A percentile compares a stretch with the other conserved stretches of the same genome.
Evolutionary conservation across 140 eudicot genomes (phyloP).

Genomic region (Flaveria floridana): DNA sequence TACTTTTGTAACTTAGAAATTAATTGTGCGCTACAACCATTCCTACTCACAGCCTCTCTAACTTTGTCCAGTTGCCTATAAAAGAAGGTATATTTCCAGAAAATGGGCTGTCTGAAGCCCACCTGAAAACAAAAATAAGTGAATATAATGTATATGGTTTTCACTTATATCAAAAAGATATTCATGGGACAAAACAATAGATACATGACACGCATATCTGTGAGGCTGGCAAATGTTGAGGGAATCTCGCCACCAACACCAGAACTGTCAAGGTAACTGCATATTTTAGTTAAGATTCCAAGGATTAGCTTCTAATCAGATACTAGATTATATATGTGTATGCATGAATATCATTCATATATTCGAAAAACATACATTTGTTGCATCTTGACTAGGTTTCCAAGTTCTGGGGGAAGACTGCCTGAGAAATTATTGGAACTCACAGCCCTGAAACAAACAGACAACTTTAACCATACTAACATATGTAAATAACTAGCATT

Average conservation of each 20-base stretch:
- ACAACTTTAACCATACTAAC: constrained; percentile 17
- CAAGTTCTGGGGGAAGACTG: constrained; percentile 69
- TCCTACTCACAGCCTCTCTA: constrained; percentile 48
- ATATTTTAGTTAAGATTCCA: not conserved
- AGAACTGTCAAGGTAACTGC: constrained; percentile 73
- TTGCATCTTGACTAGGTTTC: constrained; percentile 44
- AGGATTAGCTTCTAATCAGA: constrained; percentile 7
- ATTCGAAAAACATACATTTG: constrained; percentile 44
- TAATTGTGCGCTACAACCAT: not conserved
- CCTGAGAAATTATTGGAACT: constrained; percentile 74
- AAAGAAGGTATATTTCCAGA: constrained; percentile 67
- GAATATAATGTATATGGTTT: not conserved
- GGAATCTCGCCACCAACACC: constrained; percentile 76
- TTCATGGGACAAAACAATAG: constrained; percentile 18
- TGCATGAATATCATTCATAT: constrained; percentile 11
- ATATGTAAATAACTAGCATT: constrained; percentile 6
- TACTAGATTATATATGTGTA: constrained; percentile 2
- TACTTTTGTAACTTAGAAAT: constrained; percentile 16
- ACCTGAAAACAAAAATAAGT: constrained; percentile 49
- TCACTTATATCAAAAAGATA: not conserved
- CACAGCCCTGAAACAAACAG: constrained; percentile 52
- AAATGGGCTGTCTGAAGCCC: constrained; percentile 66
- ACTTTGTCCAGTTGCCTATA: constrained; percentile 64
- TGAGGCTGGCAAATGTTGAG: constrained; percentile 55
- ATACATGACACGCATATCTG: constrained; percentile 46